These are phyloP conservation scores for Albugo candida DNA, from an alignment of 352 stramenopile genomes.

Conservation along the genomic window DNA sequence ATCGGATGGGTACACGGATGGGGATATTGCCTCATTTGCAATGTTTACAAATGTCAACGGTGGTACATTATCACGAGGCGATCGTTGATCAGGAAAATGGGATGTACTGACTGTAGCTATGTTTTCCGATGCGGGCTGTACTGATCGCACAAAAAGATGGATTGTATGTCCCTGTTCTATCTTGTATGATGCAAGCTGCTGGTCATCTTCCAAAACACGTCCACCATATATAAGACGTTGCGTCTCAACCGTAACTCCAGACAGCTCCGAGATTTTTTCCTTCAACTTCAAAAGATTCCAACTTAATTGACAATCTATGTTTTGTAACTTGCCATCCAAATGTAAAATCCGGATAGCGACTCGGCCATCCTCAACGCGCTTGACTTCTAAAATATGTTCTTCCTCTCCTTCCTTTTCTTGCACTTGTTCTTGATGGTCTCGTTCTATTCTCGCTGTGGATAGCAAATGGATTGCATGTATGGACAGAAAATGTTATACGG, in stretches of 20 bases:
- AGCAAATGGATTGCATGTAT: too few relatives aligned
- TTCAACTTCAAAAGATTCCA: conserved; percentile 49
- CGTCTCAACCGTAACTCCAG: conserved; percentile 36
- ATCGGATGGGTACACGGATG: conserved; percentile 66
- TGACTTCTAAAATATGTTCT: not conserved
- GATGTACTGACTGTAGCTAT: conserved; percentile 1
- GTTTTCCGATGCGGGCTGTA: conserved; percentile 36
- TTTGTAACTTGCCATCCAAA: conserved; percentile 74
- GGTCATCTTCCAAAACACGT: conserved; percentile 70
- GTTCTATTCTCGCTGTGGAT: too few relatives aligned
- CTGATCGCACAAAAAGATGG: conserved; percentile 75
- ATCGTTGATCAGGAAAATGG: conserved; percentile 19
- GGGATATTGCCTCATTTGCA: conserved; percentile 63
- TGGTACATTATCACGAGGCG: not conserved
- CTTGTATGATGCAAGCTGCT: conserved; percentile 59
- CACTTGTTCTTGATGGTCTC: not conserved
- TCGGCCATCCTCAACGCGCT: conserved; percentile 6
- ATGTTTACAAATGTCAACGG: conserved; percentile 54
- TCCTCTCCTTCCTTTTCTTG: not conserved
- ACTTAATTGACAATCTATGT: conserved; percentile 37
- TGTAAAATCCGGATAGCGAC: conserved; percentile 62
- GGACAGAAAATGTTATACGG: too few relatives aligned
- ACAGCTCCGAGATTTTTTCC: conserved; percentile 46
- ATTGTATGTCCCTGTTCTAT: conserved; percentile 83
- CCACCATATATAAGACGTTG: conserved; percentile 85